Conservation (phyloP, 495 filamentous ascomycete species). For the Amphirosellinia nigrospora region DNA sequence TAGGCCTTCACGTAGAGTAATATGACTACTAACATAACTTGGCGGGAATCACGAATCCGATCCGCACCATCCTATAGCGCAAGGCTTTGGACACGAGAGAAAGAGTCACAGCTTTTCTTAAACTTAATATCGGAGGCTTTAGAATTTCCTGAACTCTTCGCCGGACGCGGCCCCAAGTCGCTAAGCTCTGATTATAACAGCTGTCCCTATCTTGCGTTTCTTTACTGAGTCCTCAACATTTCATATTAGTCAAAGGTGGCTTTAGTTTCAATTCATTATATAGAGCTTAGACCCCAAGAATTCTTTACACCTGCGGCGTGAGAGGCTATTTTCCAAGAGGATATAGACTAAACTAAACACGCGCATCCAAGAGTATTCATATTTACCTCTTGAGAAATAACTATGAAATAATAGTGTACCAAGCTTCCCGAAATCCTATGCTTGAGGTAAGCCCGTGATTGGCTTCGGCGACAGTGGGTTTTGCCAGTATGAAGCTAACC, state of each 20-base stretch:
- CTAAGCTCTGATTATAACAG: neutral
- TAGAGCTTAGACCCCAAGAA: neutral
- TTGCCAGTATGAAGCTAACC: neutral
- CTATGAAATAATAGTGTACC: neutral
- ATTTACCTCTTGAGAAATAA: neutral
- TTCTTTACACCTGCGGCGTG: neutral
- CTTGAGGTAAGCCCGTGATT: constrained; percentile 3
- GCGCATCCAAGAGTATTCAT: neutral
- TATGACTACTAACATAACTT: neutral
- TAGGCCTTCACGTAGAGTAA: neutral
- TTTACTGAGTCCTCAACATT: neutral
- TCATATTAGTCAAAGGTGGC: too few species aligned
- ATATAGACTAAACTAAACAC: neutral
- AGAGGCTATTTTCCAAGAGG: neutral
- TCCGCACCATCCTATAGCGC: neutral
- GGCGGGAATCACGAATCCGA: neutral
- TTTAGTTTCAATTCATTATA: neutral
- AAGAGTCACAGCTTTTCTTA: neutral
- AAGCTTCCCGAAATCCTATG: neutral
- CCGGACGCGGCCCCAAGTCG: neutral
- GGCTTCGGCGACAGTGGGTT: neutral
- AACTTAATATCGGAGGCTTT: neutral
- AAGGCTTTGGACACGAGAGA: neutral
- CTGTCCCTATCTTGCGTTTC: neutral
- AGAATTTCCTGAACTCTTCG: neutral